phyloP scores from a whole-genome alignment of 2,329 filamentous ascomycete species.

The Ophiocordyceps camponoti-leonardi region DNA sequence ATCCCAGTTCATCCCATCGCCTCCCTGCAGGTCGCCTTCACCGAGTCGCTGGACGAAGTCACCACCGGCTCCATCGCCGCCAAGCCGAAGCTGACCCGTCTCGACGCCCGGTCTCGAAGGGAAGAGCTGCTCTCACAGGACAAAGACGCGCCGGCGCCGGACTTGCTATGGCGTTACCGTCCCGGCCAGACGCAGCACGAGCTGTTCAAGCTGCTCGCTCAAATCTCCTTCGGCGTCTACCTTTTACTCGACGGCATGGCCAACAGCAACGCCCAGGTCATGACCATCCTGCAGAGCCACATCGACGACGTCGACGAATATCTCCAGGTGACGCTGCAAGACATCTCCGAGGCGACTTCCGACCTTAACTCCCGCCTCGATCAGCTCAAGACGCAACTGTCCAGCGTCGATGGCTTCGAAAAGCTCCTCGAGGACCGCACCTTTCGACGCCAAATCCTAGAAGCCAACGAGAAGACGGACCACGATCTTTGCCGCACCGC shows the following conservation, averaged over 20 bases:
- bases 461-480: slow-evolving; percentile 82
- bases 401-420: slow-evolving; percentile 70
- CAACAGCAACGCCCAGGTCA: slow-evolving; percentile 75
- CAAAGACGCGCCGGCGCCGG: slow-evolving; percentile 53
- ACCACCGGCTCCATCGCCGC: slow-evolving; percentile 25
- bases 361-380: slow-evolving; percentile 71
- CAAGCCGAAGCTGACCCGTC: slow-evolving; percentile 34
- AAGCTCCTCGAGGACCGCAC: slow-evolving; percentile 70
- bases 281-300: slow-evolving; percentile 76
- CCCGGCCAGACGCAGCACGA: slow-evolving; percentile 69
- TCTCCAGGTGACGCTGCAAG: slow-evolving; percentile 69
- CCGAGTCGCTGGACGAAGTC: slow-evolving; percentile 64
- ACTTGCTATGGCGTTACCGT: slow-evolving; percentile 58
- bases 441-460: slow-evolving; percentile 68
- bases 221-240: slow-evolving; percentile 88
- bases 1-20: slow-evolving; percentile 47
- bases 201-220: slow-evolving; percentile 74
- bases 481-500: slow-evolving; percentile 72
- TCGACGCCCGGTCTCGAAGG: slow-evolving; percentile 44
- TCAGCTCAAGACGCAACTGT: slow-evolving; percentile 65
- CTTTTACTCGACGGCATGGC: slow-evolving; percentile 70
- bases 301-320: slow-evolving; percentile 92
- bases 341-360: slow-evolving; percentile 58
- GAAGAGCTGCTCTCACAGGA: slow-evolving; percentile 50
- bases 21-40: slow-evolving; percentile 65